Percentiles rank a stretch among this genome's conserved stretches.
Conservation (phyloP, 163 green algal genomes). For the Scenedesmus sp. region DNA sequence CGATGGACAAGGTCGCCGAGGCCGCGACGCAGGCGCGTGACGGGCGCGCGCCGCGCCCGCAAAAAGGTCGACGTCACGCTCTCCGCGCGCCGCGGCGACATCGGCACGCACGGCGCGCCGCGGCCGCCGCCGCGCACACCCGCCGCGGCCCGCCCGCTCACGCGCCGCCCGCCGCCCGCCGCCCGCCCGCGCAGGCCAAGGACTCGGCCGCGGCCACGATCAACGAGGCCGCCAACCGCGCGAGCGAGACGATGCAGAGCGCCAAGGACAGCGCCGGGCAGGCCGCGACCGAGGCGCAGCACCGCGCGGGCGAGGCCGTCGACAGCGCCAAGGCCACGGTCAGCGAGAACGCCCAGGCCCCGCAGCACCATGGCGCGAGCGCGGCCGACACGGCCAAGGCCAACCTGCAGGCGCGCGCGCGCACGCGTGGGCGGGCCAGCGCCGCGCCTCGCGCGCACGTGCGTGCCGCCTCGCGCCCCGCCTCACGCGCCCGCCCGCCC, state of each 20-base stretch:
- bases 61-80: background rate
- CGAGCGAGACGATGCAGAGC: background rate
- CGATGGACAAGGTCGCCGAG: constrained; percentile 31
- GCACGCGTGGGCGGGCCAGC: background rate
- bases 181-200: background rate
- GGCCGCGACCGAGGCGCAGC: constrained; percentile 19
- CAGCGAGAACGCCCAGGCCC: background rate
- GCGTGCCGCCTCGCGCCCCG: background rate
- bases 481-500: background rate
- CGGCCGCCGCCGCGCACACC: background rate
- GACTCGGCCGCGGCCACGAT: constrained; percentile 1
- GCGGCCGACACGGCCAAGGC: background rate
- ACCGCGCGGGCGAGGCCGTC: constrained; percentile 32
- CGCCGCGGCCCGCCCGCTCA: background rate
- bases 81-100: background rate
- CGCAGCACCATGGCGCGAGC: constrained; percentile 1
- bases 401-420: constrained; percentile 3
- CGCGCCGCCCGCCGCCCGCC: background rate
- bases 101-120: background rate
- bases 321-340: constrained; percentile 25
- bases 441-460: background rate
- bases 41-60: background rate
- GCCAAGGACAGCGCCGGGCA: background rate
- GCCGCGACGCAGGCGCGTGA: background rate
- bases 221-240: constrained; percentile 23